These are phyloP conservation scores for Lenwebbia sp. DNA, from an alignment of 345 rosid genomes.

Conservation along the genomic window DNA sequence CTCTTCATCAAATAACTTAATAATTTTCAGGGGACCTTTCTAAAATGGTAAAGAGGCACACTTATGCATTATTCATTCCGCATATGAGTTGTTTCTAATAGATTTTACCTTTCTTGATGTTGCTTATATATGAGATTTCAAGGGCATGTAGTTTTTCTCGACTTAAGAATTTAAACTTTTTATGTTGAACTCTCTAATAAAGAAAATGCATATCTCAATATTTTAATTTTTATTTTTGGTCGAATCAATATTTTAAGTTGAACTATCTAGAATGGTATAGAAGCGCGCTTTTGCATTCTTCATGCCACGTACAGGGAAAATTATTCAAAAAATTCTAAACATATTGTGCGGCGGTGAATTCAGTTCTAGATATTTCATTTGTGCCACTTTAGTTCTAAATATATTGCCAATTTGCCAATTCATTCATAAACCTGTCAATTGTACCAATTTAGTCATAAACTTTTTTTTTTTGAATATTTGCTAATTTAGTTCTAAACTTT, in stretches of 20 bases:
- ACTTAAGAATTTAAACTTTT: background rate
- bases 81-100: background rate
- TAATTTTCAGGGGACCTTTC: background rate
- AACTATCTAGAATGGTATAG: background rate
- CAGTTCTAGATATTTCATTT: no score
- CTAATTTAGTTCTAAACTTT: no score
- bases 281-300: background rate
- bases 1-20: background rate
- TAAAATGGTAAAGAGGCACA: background rate
- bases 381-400: no score
- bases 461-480: no score
- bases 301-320: background rate
- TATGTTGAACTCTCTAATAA: background rate
- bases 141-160: background rate
- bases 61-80: background rate
- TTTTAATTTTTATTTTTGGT: no score
- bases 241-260: background rate
- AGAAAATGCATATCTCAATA: background rate
- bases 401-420: no score
- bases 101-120: background rate
- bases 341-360: no score
- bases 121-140: background rate
- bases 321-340: no score
- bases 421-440: no score
- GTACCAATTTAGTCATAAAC: no score